phyloP scores from a whole-genome alignment of 371 early-diverging fungal species.

The Circinella umbellata region DNA sequence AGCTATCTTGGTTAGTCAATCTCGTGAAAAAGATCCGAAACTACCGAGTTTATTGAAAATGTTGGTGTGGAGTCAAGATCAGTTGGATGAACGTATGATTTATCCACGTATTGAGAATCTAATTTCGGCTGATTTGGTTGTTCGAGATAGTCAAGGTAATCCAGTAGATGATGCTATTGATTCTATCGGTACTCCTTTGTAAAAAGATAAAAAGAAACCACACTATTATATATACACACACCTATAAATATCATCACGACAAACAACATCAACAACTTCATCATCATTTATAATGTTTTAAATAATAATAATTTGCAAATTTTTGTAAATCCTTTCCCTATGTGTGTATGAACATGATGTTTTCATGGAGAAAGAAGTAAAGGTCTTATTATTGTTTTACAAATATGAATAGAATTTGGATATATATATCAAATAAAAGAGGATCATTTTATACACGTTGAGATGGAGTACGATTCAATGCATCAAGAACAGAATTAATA shows the following conservation, averaged over 20 bases:
- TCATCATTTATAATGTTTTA: no score
- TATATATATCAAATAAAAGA: no score
- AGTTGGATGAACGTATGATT: constrained; percentile 75
- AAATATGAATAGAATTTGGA: no score
- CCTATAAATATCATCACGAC: not conserved
- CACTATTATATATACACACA: not conserved
- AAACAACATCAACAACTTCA: no score
- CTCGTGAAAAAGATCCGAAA: constrained; percentile 93
- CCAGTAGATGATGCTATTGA: constrained; percentile 30
- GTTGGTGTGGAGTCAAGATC: constrained; percentile 92
- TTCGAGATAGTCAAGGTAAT: constrained; percentile 40
- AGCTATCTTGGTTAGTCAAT: constrained; percentile 88
- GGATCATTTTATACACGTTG: not conserved
- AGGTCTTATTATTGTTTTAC: no score
- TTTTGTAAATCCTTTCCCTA: no score
- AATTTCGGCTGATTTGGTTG: constrained; percentile 76
- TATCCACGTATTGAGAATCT: constrained; percentile 90
- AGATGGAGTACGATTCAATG: not conserved
- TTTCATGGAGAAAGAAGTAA: no score
- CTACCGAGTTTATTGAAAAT: constrained; percentile 88
- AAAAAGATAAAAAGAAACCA: not conserved
- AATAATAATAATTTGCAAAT: no score
- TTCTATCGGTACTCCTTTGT: constrained; percentile 12
- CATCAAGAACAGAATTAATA: constrained; percentile 30
- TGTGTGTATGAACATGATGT: no score